Conservation (phyloP, 2,329 filamentous ascomycete species). For the Didymellaceae sp. region DNA sequence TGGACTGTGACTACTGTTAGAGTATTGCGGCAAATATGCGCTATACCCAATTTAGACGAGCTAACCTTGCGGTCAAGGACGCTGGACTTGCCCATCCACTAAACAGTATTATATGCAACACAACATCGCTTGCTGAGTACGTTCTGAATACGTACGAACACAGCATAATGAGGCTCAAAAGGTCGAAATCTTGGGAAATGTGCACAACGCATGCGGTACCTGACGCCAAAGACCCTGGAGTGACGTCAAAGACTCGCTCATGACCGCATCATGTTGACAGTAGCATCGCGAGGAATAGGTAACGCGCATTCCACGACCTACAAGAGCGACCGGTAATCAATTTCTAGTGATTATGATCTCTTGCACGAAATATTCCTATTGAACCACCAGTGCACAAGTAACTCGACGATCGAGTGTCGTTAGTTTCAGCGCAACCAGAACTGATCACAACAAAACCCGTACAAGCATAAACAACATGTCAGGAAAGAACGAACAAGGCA, state of each 20-base stretch:
- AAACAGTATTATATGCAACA: too few species aligned
- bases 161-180: slow-evolving; percentile 4
- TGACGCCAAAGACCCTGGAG: slow-evolving; percentile 9
- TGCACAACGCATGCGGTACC: slow-evolving; percentile 1
- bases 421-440: too few species aligned
- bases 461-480: slow-evolving; percentile 9
- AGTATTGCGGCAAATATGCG: too few species aligned
- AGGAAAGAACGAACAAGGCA: slow-evolving; percentile 22
- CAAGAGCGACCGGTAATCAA: neutral
- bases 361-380: neutral
- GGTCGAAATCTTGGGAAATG: neutral
- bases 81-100: too few species aligned
- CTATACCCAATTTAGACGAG: too few species aligned
- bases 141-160: neutral
- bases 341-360: neutral
- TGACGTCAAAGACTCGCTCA: slow-evolving; percentile 17
- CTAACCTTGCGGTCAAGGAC: too few species aligned
- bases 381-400: neutral
- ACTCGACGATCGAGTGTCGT: neutral
- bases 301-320: slow-evolving; percentile 4
- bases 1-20: too few species aligned
- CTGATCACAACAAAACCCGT: too few species aligned
- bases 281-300: slow-evolving; percentile 9
- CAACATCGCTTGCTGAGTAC: neutral
- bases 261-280: slow-evolving; percentile 19